Percentiles rank a stretch among this genome's conserved stretches.
Evolutionary conservation across 768 basidiomycete genomes (phyloP).

Genomic region (Collybia mongolica): DNA sequence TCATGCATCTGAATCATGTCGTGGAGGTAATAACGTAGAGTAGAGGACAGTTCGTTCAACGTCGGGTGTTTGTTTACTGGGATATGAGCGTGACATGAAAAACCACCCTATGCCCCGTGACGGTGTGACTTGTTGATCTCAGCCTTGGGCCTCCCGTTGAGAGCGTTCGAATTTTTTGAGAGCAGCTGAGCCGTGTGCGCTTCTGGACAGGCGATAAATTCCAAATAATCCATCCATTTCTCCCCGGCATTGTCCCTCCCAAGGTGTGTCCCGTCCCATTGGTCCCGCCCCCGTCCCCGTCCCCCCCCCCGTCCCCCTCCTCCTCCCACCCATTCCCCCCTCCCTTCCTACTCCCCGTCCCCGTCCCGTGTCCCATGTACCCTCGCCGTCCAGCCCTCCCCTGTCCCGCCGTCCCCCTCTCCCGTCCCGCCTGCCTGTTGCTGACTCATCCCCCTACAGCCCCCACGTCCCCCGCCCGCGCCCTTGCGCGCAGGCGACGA

Average conservation of each 20-base stretch:
- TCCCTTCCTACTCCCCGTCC: no score
- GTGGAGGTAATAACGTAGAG: no score
- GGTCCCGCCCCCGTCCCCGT: background rate
- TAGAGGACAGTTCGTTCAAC: no score
- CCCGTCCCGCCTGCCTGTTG: background rate
- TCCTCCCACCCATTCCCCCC: background rate
- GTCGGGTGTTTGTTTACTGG: background rate
- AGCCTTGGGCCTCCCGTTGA: background rate
- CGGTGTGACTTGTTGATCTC: constrained; percentile 3
- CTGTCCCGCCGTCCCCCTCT: background rate
- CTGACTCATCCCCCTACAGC: background rate
- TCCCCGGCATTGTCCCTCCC: no score
- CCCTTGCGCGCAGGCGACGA: no score
- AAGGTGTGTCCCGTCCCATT: background rate
- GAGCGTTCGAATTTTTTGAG: no score
- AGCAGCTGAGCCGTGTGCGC: no score
- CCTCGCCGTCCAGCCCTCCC: background rate
- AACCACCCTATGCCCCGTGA: constrained; percentile 1
- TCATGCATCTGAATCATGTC: no score
- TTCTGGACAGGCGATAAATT: no score
- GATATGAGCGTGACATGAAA: background rate
- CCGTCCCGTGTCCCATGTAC: background rate
- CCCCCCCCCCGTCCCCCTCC: background rate
- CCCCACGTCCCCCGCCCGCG: no score
- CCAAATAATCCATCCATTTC: no score